These are phyloP conservation scores for Colletotrichum spaethianum DNA, from an alignment of 2,329 filamentous ascomycete species.

Conservation along the genomic window DNA sequence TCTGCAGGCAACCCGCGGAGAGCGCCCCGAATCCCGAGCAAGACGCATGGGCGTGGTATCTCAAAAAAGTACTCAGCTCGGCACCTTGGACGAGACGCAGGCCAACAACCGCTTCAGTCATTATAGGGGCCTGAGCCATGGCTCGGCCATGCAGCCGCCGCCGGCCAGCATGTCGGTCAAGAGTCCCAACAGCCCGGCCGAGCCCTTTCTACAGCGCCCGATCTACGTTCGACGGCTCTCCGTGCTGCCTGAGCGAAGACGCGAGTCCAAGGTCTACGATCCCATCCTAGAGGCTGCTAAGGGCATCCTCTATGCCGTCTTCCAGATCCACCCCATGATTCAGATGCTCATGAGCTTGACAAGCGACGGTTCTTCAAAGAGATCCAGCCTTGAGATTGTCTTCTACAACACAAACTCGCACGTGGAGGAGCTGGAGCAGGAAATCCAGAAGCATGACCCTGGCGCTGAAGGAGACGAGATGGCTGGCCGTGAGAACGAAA, in stretches of 20 bases:
- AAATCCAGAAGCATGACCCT: conserved; percentile 73
- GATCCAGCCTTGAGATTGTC: conserved; percentile 76
- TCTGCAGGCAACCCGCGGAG: conserved; percentile 62
- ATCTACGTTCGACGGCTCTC: conserved; percentile 76
- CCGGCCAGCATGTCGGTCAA: conserved; percentile 56
- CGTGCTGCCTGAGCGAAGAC: conserved; percentile 73
- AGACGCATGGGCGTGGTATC: conserved; percentile 76
- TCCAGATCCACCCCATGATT: conserved; percentile 78
- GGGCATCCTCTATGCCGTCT: conserved; percentile 76
- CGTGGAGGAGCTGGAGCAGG: conserved; percentile 75
- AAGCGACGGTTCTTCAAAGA: conserved; percentile 71
- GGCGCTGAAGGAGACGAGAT: conserved; percentile 64
- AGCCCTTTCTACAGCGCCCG: conserved; percentile 69
- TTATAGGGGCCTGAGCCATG: conserved; percentile 76
- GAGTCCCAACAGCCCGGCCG: conserved; percentile 73
- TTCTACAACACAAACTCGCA: conserved; percentile 78
- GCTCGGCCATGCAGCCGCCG: conserved; percentile 75
- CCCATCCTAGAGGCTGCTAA: conserved; percentile 76
- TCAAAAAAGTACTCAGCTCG: conserved; percentile 72
- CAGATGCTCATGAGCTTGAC: conserved; percentile 75
- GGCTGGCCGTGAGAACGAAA: conserved; percentile 71
- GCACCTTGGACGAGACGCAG: conserved; percentile 74
- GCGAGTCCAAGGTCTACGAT: conserved; percentile 73
- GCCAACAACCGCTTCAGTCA: conserved; percentile 77
- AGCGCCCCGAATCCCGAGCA: conserved; percentile 68